Conservation (phyloP, 495 filamentous ascomycete genomes). For the Chaetomium cochliodes region DNA sequence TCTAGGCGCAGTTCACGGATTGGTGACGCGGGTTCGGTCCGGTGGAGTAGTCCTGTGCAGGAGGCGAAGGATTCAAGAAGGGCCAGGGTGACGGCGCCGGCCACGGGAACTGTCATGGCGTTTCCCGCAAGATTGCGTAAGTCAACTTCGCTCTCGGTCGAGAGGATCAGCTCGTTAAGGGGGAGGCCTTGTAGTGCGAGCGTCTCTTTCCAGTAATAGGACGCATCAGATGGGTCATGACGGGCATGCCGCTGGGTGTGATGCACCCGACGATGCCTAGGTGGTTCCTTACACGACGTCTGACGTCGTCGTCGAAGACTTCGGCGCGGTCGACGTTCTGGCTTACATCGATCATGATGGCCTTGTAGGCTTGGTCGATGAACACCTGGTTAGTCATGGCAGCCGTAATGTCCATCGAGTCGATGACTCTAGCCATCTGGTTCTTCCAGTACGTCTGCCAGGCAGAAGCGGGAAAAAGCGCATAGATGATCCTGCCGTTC, state of each 20-base stretch:
- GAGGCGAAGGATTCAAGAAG: constrained; percentile 35
- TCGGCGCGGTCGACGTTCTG: constrained; percentile 68
- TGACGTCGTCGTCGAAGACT: not conserved
- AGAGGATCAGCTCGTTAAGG: constrained; percentile 59
- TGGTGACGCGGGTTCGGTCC: not conserved
- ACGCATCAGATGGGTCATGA: constrained; percentile 60
- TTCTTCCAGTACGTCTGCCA: constrained; percentile 18
- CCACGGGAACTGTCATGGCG: constrained; percentile 77
- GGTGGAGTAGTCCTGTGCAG: not conserved
- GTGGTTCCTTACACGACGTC: constrained; percentile 15
- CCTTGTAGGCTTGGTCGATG: constrained; percentile 65
- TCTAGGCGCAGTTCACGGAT: not conserved
- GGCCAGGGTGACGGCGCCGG: constrained; percentile 60
- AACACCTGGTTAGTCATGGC: constrained; percentile 45
- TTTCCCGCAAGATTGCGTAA: constrained; percentile 77
- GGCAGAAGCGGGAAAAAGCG: constrained; percentile 15
- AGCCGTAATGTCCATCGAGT: constrained; percentile 65
- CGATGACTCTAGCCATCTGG: constrained; percentile 58
- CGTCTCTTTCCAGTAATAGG: constrained; percentile 65
- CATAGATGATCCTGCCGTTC: constrained; percentile 19
- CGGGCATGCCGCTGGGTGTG: constrained; percentile 66
- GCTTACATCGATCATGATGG: constrained; percentile 62
- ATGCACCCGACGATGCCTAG: constrained; percentile 67
- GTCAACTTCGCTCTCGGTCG: constrained; percentile 61
- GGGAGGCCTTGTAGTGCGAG: constrained; percentile 73